phyloP scores from a whole-genome alignment of 805 yeast genomes.

The Wickerhamiella kurtzmanii region DNA sequence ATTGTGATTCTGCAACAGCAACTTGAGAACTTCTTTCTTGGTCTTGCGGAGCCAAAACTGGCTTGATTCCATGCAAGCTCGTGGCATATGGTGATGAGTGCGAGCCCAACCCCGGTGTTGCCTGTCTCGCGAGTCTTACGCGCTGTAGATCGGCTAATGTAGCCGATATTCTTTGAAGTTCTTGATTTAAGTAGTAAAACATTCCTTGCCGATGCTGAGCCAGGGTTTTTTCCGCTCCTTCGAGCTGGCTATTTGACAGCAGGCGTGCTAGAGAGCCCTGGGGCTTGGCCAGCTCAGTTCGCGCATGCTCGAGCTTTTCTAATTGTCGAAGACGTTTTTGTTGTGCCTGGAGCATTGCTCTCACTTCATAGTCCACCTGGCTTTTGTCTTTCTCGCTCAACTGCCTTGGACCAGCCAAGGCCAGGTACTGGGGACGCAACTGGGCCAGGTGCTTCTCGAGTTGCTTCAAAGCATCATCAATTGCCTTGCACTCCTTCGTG shows the following conservation, averaged over 20 bases:
- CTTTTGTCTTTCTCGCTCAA: conserved; percentile 27
- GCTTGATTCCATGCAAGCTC: neutral
- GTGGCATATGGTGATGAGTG: neutral
- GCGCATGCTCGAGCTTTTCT: conserved; percentile 12
- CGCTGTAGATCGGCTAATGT: conserved; percentile 26
- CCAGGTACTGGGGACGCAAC: conserved; percentile 24
- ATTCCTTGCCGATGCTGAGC: conserved; percentile 27
- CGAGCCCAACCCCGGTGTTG: neutral
- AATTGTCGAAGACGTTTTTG: conserved; percentile 18
- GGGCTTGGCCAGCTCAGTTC: conserved; percentile 8
- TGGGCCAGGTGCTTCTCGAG: conserved; percentile 15
- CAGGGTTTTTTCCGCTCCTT: conserved; percentile 21
- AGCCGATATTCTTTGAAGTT: conserved; percentile 23
- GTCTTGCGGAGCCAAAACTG: neutral
- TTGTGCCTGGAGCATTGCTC: conserved; percentile 26
- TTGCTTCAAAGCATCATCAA: conserved; percentile 15
- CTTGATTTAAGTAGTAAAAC: conserved; percentile 25
- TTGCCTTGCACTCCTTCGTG: conserved; percentile 18
- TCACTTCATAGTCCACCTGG: conserved; percentile 29
- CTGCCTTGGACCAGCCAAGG: conserved; percentile 17
- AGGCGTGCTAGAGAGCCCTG: conserved; percentile 10
- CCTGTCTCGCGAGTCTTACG: conserved; percentile 21
- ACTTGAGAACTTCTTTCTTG: too few species aligned
- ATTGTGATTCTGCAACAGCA: neutral
- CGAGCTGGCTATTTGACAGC: conserved; percentile 18